Evolutionary conservation across 805 yeast species (phyloP), one percentile per base, ranked within the genome.

Genomic region (Saturnispora besseyi): DNA sequence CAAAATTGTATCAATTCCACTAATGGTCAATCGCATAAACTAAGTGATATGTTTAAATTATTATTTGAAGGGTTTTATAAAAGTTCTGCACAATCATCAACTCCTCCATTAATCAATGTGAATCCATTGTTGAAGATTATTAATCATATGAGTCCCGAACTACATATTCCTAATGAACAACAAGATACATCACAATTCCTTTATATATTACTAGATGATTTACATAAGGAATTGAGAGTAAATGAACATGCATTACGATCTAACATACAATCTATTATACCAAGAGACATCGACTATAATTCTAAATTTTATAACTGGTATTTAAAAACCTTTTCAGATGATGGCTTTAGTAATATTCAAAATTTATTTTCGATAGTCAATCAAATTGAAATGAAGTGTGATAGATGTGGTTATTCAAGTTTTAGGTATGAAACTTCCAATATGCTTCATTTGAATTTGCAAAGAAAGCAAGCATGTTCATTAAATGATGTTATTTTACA

Each of bases 111-210:
- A 0, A 78, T 84, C 32, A 79, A 82, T 2, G 89, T 91, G 4
- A 73, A 77, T 8, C 76, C 78, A 41, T 84, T 85, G 57, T 54
- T 66, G 24, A 55, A 58, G 15, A 47, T 62, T 2, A 69, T 84
- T 40, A 72, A 80, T 43, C 63, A 70, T 1, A 59, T 83, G 22
- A 78, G 83, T 55, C 89, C 89, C 0, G 87, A 82, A 57, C 73
- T 84, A 49, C 68, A 71, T 54, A 82, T 85, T 11, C 91, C 91
- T 0, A 64, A 74, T 55, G 87, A 83, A 57, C 95, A 86, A 58
- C 93, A 86, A 59, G 95, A 86, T 62, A 82, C 90, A 1, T 88
- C 85, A 49, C 93, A 86, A 57, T 84, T 84, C 58, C 64, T 86
- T 41, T 71, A 84, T 61, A 78, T 84, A 52, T 55, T 84, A 10